Base-by-base conservation (phyloP, 805 yeast species). In the Saccharomyces kudriavzevii region DNA sequence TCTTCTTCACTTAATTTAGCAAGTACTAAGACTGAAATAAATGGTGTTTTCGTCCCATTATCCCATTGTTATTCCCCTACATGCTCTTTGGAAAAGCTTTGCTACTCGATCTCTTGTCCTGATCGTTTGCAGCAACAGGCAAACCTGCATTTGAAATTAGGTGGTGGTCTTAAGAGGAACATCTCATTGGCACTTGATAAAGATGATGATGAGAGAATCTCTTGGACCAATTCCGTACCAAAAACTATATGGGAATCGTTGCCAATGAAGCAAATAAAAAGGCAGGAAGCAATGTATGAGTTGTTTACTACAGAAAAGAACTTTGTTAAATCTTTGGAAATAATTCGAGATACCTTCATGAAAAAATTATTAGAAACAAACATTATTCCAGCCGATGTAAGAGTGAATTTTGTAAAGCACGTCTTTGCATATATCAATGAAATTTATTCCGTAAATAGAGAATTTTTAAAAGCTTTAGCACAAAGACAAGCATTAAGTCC, bases 21-120 rank as follows among this genome's bases (percentile, higher is more conserved):
- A 8, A 40, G 48, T 28, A 13, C 40, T 17, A 30, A 31, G 30
- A 35, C 43, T 51, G 60, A 55, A 4, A 90, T 89, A 9, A 88
- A 88, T 68, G 99, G 99, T 60, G 96, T 94, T 3, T 94, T 92
- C 65, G 92, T 97, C 0, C 74, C 92, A 46, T 74, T 94, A 57
- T 87, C 97, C 0, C 96, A 91, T 65, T 94, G 99, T 71, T 94
- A 94, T 65, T 90, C 97, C 0, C 96, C 99, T 35, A 94, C 99
- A 0, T 94, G 99, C 71, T 84, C 96, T 5, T 76, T 95, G 50
- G 95, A 89, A 63, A 76, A 81, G 31, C 74, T 92, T 45, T 94
- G 99, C 70, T 94, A 94, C 70, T 87, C 96, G 45, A 91, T 94
- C 60, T 95, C 97, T 10, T 94, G 99, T 72, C 99, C 99, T 13